These are phyloP conservation scores for Aureobasidium sp. DNA, from an alignment of 2,329 filamentous ascomycete species.

Conservation along the genomic window DNA sequence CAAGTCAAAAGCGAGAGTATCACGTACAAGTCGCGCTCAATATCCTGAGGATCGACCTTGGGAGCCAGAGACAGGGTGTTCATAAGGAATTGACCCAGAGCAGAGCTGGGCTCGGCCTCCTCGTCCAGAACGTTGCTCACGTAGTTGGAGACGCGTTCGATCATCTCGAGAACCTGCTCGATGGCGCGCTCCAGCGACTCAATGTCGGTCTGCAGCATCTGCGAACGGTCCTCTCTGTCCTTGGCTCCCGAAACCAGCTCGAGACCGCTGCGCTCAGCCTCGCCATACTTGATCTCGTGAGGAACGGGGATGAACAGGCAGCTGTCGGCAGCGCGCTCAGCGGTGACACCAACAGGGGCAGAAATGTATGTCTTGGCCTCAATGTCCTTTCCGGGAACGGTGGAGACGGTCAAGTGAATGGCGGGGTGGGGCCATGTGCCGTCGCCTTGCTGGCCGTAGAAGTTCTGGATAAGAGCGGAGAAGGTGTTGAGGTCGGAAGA, in stretches of 20 bases:
- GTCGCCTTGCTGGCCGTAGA: slow-evolving; percentile 94
- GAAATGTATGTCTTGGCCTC: slow-evolving; percentile 92
- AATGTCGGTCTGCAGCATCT: slow-evolving; percentile 75
- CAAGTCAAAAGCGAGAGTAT: neutral
- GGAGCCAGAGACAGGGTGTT: slow-evolving; percentile 87
- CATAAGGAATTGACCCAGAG: slow-evolving; percentile 89
- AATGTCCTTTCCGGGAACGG: slow-evolving; percentile 79
- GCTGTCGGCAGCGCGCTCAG: slow-evolving; percentile 89
- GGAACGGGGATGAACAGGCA: slow-evolving; percentile 97
- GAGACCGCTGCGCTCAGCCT: slow-evolving; percentile 67
- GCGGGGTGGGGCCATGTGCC: slow-evolving; percentile 97
- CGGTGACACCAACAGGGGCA: slow-evolving; percentile 86
- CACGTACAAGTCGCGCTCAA: slow-evolving; percentile 85
- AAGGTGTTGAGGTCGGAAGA: slow-evolving; percentile 96
- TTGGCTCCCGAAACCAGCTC: slow-evolving; percentile 79
- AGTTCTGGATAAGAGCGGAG: slow-evolving; percentile 97
- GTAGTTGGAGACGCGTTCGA: slow-evolving; percentile 87
- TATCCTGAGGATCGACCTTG: slow-evolving; percentile 83
- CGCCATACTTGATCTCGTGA: slow-evolving; percentile 84
- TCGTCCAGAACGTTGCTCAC: slow-evolving; percentile 92
- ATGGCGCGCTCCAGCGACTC: slow-evolving; percentile 80
- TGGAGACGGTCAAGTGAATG: slow-evolving; percentile 91
- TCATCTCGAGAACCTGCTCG: slow-evolving; percentile 78
- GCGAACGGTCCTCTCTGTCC: slow-evolving; percentile 66
- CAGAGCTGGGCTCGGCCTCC: slow-evolving; percentile 80